phyloP scores from a whole-genome alignment of 1,284 basidiomycete species.

The Ustilago lituana region DNA sequence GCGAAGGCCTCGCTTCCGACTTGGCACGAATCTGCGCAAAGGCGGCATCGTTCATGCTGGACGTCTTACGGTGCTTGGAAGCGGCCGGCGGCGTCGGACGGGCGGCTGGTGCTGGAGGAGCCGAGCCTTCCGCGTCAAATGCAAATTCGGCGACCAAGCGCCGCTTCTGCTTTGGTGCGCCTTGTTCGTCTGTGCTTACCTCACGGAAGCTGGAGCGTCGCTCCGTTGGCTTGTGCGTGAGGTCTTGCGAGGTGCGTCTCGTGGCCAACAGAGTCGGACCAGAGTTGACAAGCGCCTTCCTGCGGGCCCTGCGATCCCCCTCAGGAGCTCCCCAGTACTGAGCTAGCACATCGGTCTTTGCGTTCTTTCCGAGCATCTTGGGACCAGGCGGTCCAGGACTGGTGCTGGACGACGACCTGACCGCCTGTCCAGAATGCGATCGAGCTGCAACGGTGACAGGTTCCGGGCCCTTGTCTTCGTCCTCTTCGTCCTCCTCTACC shows the following conservation, averaged over 20 bases:
- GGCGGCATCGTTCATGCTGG: slow-evolving; percentile 40
- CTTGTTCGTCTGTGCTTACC: slow-evolving; percentile 22
- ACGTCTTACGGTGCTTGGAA: slow-evolving; percentile 44
- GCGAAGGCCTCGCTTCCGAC: slow-evolving; percentile 16
- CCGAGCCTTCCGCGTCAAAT: slow-evolving; percentile 33
- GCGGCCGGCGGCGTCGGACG: slow-evolving; percentile 4
- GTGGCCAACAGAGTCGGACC: slow-evolving; percentile 39
- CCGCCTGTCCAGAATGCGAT: slow-evolving; percentile 15
- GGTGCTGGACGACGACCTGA: slow-evolving; percentile 31
- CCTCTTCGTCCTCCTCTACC: slow-evolving; percentile 26
- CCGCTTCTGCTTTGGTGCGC: slow-evolving; percentile 23
- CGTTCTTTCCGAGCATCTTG: slow-evolving; percentile 65
- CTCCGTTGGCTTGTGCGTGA: slow-evolving; percentile 22
- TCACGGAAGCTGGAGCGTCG: slow-evolving; percentile 44
- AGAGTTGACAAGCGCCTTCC: slow-evolving; percentile 38
- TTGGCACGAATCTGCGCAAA: slow-evolving; percentile 15
- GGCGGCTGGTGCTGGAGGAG: neutral
- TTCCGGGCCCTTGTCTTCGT: slow-evolving; percentile 30
- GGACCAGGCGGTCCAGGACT: slow-evolving; percentile 56
- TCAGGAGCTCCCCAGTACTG: slow-evolving; percentile 63
- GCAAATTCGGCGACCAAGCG: slow-evolving; percentile 39
- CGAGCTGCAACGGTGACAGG: slow-evolving; percentile 16
- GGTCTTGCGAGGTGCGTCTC: slow-evolving; percentile 25
- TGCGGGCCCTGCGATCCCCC: slow-evolving; percentile 51
- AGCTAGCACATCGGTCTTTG: slow-evolving; percentile 63